Base-by-base conservation (phyloP, 1,284 basidiomycete genomes). In the Naganishia sp. region DNA sequence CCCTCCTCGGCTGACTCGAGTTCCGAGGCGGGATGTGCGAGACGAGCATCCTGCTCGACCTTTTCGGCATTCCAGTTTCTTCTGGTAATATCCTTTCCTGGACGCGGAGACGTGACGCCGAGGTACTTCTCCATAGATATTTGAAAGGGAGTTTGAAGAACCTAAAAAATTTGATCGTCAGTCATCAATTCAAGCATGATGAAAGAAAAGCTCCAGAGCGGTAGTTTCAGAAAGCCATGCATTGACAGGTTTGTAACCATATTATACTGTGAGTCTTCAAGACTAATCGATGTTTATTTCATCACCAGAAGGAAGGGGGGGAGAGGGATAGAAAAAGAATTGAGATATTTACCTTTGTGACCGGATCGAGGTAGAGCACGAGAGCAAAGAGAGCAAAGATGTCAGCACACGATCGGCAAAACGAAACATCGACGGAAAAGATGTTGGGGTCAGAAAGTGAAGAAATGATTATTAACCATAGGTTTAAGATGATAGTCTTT, bases 271-370 rank as follows among this genome's bases (percentile, higher is more conserved):
- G 61, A 67, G 79, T 80, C 78, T 80, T 79, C 70, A 80, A 80
- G 79, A 79, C 77, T 80, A 80, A 80, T 79, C 79, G 76, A 74
- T 72, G 71, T 67, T 57, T 58, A 53, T 45, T 61, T 77, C 78
- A 79, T 79, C 77, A 77, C 68, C 57, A 68, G 56, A 72, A 61
- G 35, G 49, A 43, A 45, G 41, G 45, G 49, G 47, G 55, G 55
- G 25, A 47, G 42, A 63, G 43, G 63, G 54, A 65, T 49, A 65
- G 65, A 52, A 63, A 57, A 60, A 65, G 57, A 68, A 52, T 28
- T 28, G 50, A 13, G 21, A 43, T 32, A 68, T 76, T 79, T 70
- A 79, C 78, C 78, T 79, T 70, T 41, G 31, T 42, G 18, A 39
- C 66, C 51, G 39, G 35, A 57, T 52, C 25, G 21, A 35, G 43